Base-by-base conservation (phyloP, 495 filamentous ascomycete genomes). In the Monascus purpureus region DNA sequence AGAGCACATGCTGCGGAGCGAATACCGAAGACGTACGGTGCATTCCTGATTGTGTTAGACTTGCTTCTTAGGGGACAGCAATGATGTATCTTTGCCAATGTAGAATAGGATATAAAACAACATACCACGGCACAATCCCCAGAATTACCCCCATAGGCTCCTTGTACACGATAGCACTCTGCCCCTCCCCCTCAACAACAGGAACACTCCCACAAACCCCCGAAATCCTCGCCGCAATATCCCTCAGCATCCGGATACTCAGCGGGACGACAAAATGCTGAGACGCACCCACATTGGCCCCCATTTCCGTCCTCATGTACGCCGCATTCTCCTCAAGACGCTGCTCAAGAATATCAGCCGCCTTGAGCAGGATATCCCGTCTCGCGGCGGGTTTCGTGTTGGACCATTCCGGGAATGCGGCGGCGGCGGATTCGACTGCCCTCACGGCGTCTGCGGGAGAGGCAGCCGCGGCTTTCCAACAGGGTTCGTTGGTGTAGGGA, bases 121-220 rank as follows among this genome's bases (percentile, higher is more conserved):
- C 54, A 34, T 59, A 83, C 81, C 86, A 93, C 13, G 86, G 83
- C 7, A 83, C 82, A 52, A 92, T 78, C 8, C 73, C 79, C 13
- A 93, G 55, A 13, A 85, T 61, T 13, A 90, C 84, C 15, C 85
- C 85, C 52, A 73, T 83, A 4, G 85, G 77, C 49, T 92, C 85
- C 40, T 76, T 81, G 24, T 71, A 61, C 4, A 92, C 56, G 36
- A 92, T 64, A 1, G 80, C 77, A 19, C 66, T 68, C 27, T 62
- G 63, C 1, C 67, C 68, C 29, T 72, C 61, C 13, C 69, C 57
- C 18, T 54, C 46, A 8, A 69, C 62, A 4, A 66, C 54, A 0
- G 81, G 79, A n/a, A 86, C 65, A 29, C 54, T 64, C 2, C 82
- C 80, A 12, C 65, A 60, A 8, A 87, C 60, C 2, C 55, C 55